phyloP scores from a whole-genome alignment of 2,329 filamentous ascomycete species.

The Phyllosticta ampelicida region DNA sequence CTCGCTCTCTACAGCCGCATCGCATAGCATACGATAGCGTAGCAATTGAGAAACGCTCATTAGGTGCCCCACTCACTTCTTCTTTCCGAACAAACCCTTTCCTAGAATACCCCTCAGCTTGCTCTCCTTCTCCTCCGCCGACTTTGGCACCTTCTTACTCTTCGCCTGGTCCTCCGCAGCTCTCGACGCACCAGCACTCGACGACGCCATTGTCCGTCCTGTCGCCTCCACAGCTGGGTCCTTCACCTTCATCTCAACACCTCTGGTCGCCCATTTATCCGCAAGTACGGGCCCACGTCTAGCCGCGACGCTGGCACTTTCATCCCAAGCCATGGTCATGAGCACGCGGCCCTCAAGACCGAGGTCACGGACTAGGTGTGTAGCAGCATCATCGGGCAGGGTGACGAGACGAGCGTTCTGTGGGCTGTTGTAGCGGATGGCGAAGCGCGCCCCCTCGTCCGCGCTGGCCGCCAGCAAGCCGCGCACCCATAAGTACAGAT shows the following conservation, averaged over 20 bases:
- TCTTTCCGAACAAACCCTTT: conserved; percentile 25
- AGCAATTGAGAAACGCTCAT: no score
- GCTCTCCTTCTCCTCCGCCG: conserved; percentile 27
- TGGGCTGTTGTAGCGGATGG: conserved; percentile 16
- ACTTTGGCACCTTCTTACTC: conserved; percentile 19
- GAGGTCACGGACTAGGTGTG: conserved; percentile 60
- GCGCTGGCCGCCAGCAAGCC: conserved; percentile 53
- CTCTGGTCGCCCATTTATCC: conserved; percentile 48
- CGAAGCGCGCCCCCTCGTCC: conserved; percentile 42
- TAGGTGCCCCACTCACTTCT: neutral
- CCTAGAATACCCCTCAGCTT: conserved; percentile 30
- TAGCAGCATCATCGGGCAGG: conserved; percentile 33
- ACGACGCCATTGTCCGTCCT: conserved; percentile 12
- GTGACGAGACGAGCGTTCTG: conserved; percentile 23
- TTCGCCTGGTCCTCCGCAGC: conserved; percentile 19
- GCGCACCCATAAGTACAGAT: conserved; percentile 65
- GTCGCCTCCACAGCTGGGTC: conserved; percentile 29
- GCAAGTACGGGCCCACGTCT: conserved; percentile 51
- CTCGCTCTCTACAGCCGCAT: no score
- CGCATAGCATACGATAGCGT: no score
- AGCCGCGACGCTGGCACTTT: conserved; percentile 46
- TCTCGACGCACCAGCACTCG: neutral
- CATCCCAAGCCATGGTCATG: conserved; percentile 66
- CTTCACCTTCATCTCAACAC: conserved; percentile 54
- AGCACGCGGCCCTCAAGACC: conserved; percentile 61